Evolutionary conservation across 441 rosid species (phyloP).

Genomic region (Erodium texanum): DNA sequence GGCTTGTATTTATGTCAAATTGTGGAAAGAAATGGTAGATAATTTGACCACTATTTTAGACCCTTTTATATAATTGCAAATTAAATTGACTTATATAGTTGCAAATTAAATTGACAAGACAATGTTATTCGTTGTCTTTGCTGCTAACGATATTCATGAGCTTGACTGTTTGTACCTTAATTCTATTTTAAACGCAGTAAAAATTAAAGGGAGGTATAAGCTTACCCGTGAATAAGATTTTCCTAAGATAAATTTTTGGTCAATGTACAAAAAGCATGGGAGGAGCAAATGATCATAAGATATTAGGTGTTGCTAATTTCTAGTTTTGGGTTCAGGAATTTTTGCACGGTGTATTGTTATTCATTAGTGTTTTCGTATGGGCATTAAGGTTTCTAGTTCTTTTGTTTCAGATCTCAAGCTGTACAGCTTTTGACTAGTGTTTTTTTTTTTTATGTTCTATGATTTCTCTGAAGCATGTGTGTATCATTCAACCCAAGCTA

Average conservation of each 20-base stretch:
- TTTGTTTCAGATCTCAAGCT: slow-evolving; percentile 2
- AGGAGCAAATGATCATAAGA: background rate
- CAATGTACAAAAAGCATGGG: background rate
- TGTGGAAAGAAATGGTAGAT: background rate
- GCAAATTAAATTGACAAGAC: too few relatives aligned
- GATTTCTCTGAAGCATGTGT: slow-evolving; percentile 4
- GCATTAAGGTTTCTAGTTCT: background rate
- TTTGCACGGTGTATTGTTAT: background rate
- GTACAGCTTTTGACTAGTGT: slow-evolving; percentile 3
- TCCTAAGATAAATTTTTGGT: background rate
- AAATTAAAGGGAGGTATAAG: background rate
- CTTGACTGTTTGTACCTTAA: slow-evolving; percentile 1
- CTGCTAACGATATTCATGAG: background rate
- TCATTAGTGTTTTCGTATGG: background rate
- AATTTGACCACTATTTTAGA: background rate
- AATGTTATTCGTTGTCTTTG: too few relatives aligned
- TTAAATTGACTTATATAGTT: too few relatives aligned
- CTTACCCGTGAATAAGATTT: background rate
- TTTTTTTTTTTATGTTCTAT: background rate
- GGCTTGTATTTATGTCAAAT: background rate
- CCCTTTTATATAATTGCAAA: background rate
- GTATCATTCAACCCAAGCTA: slow-evolving; percentile 7
- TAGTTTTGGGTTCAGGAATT: slow-evolving; percentile 1
- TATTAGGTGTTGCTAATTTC: background rate
- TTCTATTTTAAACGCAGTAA: background rate